Evolutionary conservation across 139 green algal species (phyloP).

Genomic region (Pedinophyceae sp.): DNA sequence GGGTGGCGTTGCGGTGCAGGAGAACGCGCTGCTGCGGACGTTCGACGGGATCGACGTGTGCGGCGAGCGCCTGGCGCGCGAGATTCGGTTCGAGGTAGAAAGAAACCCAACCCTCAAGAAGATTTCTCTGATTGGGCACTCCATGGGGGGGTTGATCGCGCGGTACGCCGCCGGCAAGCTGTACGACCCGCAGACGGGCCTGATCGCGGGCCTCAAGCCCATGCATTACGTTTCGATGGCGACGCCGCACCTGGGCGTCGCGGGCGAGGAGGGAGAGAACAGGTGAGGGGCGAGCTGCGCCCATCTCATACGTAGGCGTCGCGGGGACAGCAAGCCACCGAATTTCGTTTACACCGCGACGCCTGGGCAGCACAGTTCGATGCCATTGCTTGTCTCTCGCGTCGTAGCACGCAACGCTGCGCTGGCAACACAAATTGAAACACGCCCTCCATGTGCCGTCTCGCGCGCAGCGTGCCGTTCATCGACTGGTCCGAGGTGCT

Average conservation of each 20-base stretch:
- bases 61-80: conserved; percentile 45
- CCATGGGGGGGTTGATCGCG: conserved; percentile 52
- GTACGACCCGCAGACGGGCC: conserved; percentile 23
- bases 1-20: too few species aligned
- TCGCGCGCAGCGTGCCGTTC: conserved; percentile 55
- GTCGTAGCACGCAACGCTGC: too few species aligned
- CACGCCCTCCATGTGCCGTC: background rate
- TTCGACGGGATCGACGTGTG: conserved; percentile 68
- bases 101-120: conserved; percentile 27
- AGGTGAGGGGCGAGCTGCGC: too few species aligned
- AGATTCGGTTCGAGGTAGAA: conserved; percentile 33
- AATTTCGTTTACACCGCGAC: background rate
- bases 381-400: too few species aligned
- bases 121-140: conserved; percentile 52
- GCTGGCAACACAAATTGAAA: background rate
- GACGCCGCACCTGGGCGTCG: conserved; percentile 64
- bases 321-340: background rate
- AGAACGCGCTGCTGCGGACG: conserved; percentile 16
- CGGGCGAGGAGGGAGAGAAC: conserved; percentile 20
- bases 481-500: conserved; percentile 28
- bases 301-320: conserved; percentile 35
- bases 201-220: conserved; percentile 38
- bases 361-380: too few species aligned
- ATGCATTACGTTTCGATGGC: conserved; percentile 60
- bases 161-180: conserved; percentile 26